A percentile compares a stretch with the other conserved stretches of the same genome.
Evolutionary conservation across 2,329 filamentous ascomycete species (phyloP).

Genomic region (Monosporascus sp.): DNA sequence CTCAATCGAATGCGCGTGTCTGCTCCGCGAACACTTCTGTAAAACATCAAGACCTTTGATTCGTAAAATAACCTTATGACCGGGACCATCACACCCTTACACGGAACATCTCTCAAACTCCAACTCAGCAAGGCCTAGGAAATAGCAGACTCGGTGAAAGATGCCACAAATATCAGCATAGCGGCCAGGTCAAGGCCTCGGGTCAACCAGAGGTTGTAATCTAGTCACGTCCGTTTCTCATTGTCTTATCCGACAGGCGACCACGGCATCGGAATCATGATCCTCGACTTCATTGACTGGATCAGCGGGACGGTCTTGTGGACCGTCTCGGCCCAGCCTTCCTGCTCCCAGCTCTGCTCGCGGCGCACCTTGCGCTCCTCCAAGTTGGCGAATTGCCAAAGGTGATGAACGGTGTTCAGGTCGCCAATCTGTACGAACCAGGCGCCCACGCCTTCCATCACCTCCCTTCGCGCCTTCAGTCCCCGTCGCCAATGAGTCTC

Average conservation of each 20-base stretch:
- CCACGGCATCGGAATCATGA: constrained; percentile 94
- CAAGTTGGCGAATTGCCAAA: constrained; percentile 97
- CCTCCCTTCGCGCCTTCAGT: constrained; percentile 82
- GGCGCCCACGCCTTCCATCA: constrained; percentile 97
- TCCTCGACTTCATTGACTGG: constrained; percentile 90
- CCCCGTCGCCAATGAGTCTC: constrained; percentile 97
- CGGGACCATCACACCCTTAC: too few relatives aligned
- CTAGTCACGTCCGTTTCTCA: constrained; percentile 1
- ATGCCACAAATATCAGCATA: constrained; percentile 5
- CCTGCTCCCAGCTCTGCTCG: constrained; percentile 91
- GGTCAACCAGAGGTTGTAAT: constrained; percentile 3
- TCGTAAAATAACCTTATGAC: too few relatives aligned
- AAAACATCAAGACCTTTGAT: too few relatives aligned
- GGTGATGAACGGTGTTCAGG: constrained; percentile 93
- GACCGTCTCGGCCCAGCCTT: constrained; percentile 95
- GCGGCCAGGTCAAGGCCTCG: not conserved
- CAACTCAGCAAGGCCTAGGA: too few relatives aligned
- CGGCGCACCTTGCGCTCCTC: constrained; percentile 86
- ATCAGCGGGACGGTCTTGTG: constrained; percentile 98
- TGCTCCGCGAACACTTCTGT: too few relatives aligned
- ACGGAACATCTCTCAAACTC: too few relatives aligned
- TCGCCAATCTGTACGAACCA: constrained; percentile 99
- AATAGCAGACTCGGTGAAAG: too few relatives aligned
- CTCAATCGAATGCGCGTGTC: too few relatives aligned
- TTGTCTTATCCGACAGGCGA: constrained; percentile 71